Base-by-base conservation (phyloP, 352 stramenopile genomes). In the Phytophthora pseudosyringae region DNA sequence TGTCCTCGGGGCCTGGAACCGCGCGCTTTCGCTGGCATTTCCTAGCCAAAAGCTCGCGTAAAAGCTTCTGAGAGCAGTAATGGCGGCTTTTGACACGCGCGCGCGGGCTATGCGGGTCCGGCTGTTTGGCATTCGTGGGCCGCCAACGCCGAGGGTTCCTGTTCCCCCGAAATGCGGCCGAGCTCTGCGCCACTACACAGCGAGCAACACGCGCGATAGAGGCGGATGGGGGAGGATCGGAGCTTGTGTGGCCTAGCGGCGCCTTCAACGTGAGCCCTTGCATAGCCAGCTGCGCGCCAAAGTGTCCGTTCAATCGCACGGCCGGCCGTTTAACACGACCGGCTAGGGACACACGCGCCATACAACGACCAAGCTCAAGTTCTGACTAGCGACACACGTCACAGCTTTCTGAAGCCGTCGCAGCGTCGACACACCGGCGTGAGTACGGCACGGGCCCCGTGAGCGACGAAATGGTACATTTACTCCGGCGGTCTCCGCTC, bases 11-110 rank as follows among this genome's bases (percentile, higher is more conserved):
- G 31, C n/a, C n/a, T n/a, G n/a, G n/a, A n/a, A n/a, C n/a, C n/a
- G n/a, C 13, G 29, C 29, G 4, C 39, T 51, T 51, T 50, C 16
- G 21, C 21, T 28, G 53, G 45, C 52, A 46, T 45, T 62, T 64
- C 45, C 63, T 58, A 18, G 40, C 51, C 64, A 72, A 72, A 69
- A 69, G 40, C 51, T 65, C 40, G 11, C 25, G 64, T 71, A 71
- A 71, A 71, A 71, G 50, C 46, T 43, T 54, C 48, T 58, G 51
- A 64, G 29, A 56, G 52, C 52, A 69, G 65, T 73, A 73, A 73
- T 73, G 65, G 59, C 51, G 51, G 50, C 65, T 69, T 66, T 73
- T 73, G 65, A 69, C 59, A 61, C 59, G 59, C 49, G 64, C 32
- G 18, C 32, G 25, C 26, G 31, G 28, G 45, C 59, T 68, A 67